Evolutionary conservation across 345 rosid species (phyloP), one percentile per base, ranked within the genome.

Genomic region (Populus davidiana): DNA sequence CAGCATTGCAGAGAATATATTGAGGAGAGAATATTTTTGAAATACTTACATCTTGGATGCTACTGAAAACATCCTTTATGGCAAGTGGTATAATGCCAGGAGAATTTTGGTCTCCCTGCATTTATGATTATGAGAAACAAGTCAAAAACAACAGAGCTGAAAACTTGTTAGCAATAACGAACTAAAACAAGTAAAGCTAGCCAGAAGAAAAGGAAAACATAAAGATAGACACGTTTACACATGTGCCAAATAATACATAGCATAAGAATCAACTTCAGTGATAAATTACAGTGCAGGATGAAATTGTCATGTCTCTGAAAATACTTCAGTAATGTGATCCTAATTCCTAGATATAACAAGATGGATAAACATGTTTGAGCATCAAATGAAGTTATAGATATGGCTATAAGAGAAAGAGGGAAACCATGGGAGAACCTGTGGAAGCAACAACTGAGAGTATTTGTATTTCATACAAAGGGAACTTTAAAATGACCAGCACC

Each of bases 51-150:
- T 96, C 98, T 88, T 96, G 99, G 76, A 96, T 96, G 49, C 87
- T 92, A 92, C 98, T 89, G 88, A 96, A 96, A 38, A 94, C 99
- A 29, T 96, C 99, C 87, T 92, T 96, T 83, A 96, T 96, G 43
- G 99, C 99, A 81, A 96, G 86, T 2, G 99, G 99, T 75, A 96
- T 96, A 79, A 96, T 84, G 73, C 99, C 99, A 73, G 99, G 99
- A 80, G 93, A 89, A 76, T 81, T 87, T 79, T 92, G 97, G 89
- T 96, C 98, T 80, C 99, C 99, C 99, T 96, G 89, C 66, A 83
- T 74, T 83, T 27, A 81, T 44, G n/a, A 29, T 25, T 29, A 16
- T 39, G 74, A 70, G n/a, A 44, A 70, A 78, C 36, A 56, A 33
- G 29, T 38, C 69, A 74, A 20, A 50, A 18, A 56, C 13, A 59